Base-by-base conservation (phyloP, 768 basidiomycete genomes). In the Tulasnella sp. region DNA sequence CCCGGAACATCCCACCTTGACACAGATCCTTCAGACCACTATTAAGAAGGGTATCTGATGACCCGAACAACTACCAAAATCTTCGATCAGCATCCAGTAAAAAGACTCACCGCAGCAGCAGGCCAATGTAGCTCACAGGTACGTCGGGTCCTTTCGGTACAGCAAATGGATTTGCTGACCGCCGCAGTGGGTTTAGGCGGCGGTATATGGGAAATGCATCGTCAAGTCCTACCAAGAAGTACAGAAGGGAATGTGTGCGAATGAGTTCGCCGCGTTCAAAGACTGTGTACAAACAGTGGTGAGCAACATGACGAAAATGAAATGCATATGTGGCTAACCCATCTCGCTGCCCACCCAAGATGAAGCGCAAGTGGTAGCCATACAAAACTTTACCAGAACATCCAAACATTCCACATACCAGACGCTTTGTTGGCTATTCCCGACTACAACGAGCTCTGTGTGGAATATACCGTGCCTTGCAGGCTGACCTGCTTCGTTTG, bases 171-270 rank as follows among this genome's bases (percentile, higher is more conserved):
- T 13, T 17, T 49, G 26, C 32, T 11, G 38, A 34, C 13, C 21
- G 17, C 43, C 17, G 27, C 24, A 11, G 41, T 61, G 11, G 15
- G 21, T 23, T 23, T 38, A 92, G 68, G 92, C 93, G 26, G 70
- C 80, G 3, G 75, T 72, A 4, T 99, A 99, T 69, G 95, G 91
- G 23, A 85, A 85, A 74, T 99, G 95, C 72, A 83, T 98, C 48
- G 74, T 86, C 27, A 79, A 81, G 1, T 80, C 80, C 3, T 95
- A 96, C 70, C 81, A 81, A 27, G 95, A 98, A 63, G 85, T 91
- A 4, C 80, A 75, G 61, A 86, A 86, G 70, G 88, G 89, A 65
- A 80, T 82, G 65, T 99, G 95, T 73, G 80, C 80, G 52, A 78
- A 79, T 1, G 91, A 97, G 71, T 98, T 96, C 63, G 75, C 75